phyloP scores from a whole-genome alignment of 2,329 filamentous ascomycete genomes.

The Neonectria ditissima region DNA sequence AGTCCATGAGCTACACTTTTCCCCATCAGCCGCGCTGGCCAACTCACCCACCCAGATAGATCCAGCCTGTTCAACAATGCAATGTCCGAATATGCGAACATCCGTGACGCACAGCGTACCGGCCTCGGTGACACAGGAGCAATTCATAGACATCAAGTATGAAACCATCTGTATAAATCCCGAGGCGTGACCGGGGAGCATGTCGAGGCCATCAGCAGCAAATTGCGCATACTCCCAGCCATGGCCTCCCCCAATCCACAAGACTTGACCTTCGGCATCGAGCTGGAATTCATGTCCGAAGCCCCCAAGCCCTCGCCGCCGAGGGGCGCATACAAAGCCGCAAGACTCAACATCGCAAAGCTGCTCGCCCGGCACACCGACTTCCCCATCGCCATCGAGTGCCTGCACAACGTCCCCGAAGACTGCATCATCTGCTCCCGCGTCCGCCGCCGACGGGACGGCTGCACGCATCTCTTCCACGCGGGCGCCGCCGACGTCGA shows the following conservation, averaged over 20 bases:
- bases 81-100: slow-evolving; percentile 2
- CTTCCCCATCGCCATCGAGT: slow-evolving; percentile 19
- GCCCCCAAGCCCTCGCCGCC: background rate
- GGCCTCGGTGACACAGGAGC: slow-evolving; percentile 8
- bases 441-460: background rate
- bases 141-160: background rate
- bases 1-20: background rate
- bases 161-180: background rate
- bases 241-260: background rate
- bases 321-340: background rate
- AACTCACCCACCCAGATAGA: background rate
- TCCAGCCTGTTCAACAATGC: background rate
- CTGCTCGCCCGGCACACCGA: background rate
- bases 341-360: slow-evolving; percentile 22
- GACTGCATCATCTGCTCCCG: background rate
- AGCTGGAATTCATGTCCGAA: slow-evolving; percentile 39
- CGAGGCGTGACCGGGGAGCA: too few species aligned
- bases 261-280: slow-evolving; percentile 38
- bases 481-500: background rate
- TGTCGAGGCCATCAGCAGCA: background rate
- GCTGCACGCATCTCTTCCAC: slow-evolving; percentile 1
- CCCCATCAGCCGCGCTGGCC: background rate
- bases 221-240: background rate
- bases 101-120: background rate
- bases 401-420: background rate